phyloP scores from a whole-genome alignment of 139 green algal species.

The Edaphochlamys debaryana region DNA sequence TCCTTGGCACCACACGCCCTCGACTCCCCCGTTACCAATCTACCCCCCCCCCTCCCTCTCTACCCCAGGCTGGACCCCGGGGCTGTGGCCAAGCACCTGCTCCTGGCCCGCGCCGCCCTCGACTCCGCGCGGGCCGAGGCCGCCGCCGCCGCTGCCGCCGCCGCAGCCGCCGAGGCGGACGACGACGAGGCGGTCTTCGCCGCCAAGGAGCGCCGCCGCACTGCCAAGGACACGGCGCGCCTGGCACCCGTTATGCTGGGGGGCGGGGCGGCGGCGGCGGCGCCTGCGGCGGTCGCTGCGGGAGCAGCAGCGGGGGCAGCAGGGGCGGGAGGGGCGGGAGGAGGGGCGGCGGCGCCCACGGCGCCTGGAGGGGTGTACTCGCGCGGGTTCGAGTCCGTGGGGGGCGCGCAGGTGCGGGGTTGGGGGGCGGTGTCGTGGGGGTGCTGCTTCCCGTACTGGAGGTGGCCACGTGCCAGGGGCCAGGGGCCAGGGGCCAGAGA shows the following conservation, averaged over 20 bases:
- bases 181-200: constrained; percentile 71
- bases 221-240: constrained; percentile 54
- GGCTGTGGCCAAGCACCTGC: too few relatives aligned
- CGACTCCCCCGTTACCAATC: too few relatives aligned
- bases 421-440: too few relatives aligned
- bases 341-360: background rate
- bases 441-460: too few relatives aligned
- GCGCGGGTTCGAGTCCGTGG: constrained; percentile 58
- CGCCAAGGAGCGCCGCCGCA: constrained; percentile 55
- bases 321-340: background rate
- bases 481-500: too few relatives aligned
- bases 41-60: too few relatives aligned
- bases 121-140: background rate
- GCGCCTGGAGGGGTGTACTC: background rate
- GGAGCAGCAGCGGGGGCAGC: background rate
- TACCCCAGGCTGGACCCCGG: too few relatives aligned
- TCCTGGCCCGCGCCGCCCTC: constrained; percentile 5
- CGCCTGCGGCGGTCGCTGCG: background rate
- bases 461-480: too few relatives aligned
- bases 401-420: constrained; percentile 43
- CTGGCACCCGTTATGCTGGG: constrained; percentile 65
- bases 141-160: background rate
- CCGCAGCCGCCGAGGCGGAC: constrained; percentile 16
- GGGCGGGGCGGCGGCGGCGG: background rate
- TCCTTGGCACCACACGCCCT: too few relatives aligned